Conservation (phyloP, 169 alveolate species). For the Eimeria maxima region DNA sequence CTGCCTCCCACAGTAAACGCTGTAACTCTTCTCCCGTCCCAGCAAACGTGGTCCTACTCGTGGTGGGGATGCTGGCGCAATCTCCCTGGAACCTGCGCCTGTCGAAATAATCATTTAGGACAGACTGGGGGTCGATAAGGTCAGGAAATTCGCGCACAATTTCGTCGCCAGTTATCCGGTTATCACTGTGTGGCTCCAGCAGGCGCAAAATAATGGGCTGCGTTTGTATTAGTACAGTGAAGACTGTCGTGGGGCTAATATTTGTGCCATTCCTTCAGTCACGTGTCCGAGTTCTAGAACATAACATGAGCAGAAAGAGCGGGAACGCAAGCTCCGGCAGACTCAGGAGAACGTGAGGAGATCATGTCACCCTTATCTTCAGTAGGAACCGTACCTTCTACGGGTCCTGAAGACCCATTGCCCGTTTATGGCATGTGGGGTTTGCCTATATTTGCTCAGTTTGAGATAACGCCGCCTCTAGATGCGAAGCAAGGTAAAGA, state of each 20-base stretch:
- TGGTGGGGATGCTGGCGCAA: background rate
- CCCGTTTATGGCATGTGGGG: slow-evolving; percentile 35
- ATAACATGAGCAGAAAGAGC: background rate
- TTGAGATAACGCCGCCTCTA: slow-evolving; percentile 13
- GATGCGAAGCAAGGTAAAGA: background rate
- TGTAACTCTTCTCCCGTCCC: background rate
- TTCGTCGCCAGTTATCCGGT: background rate
- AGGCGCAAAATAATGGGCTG: background rate
- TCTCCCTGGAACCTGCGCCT: no score
- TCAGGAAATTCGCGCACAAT: background rate
- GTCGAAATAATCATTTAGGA: background rate
- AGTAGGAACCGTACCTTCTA: background rate
- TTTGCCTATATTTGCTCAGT: slow-evolving; percentile 6
- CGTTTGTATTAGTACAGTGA: background rate
- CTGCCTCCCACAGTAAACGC: background rate
- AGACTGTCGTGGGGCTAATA: background rate
- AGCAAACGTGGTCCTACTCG: background rate
- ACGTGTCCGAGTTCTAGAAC: background rate
- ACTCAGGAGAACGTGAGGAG: background rate
- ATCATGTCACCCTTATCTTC: background rate
- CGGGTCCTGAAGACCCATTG: background rate
- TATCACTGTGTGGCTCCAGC: background rate
- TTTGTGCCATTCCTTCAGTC: background rate
- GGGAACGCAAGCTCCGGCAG: background rate
- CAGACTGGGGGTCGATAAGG: background rate